Evolutionary conservation across 495 filamentous ascomycete species (phyloP).

Genomic region (Lasiosphaeria ovina): DNA sequence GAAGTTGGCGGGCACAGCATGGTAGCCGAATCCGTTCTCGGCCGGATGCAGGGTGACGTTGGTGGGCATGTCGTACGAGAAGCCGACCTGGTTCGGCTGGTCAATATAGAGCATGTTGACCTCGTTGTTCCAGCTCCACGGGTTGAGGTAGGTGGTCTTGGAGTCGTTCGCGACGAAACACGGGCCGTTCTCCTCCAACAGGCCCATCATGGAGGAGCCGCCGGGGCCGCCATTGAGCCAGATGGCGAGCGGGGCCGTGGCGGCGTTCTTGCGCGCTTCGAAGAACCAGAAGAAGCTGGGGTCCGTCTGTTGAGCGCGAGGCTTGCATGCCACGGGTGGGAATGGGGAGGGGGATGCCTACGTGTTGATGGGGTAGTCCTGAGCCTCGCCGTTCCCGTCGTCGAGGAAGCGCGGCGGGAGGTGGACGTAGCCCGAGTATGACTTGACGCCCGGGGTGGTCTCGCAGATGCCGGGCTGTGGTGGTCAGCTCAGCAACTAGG

Average conservation of each 20-base stretch:
- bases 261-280: conserved; percentile 55
- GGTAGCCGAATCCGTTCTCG: conserved; percentile 13
- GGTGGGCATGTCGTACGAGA: conserved; percentile 47
- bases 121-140: conserved; percentile 62
- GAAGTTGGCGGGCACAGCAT: conserved; percentile 23
- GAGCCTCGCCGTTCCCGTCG: conserved; percentile 55
- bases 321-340: no score
- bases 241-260: conserved; percentile 57
- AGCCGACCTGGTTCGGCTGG: conserved; percentile 55
- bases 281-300: conserved; percentile 77
- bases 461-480: conserved; percentile 28
- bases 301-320: no score
- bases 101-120: conserved; percentile 73
- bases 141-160: conserved; percentile 33
- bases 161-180: conserved; percentile 46
- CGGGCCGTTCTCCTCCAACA: conserved; percentile 58
- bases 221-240: conserved; percentile 66
- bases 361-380: conserved; percentile 23
- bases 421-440: conserved; percentile 47
- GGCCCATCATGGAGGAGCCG: conserved; percentile 56
- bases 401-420: conserved; percentile 30
- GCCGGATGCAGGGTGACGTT: conserved; percentile 39
- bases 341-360: no score
- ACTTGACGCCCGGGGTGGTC: conserved; percentile 34
- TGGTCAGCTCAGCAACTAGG: no score